Percentiles rank a stretch among this genome's conserved stretches.
Evolutionary conservation across 495 filamentous ascomycete genomes (phyloP).

Genomic region (Aspergillus cavernicola): DNA sequence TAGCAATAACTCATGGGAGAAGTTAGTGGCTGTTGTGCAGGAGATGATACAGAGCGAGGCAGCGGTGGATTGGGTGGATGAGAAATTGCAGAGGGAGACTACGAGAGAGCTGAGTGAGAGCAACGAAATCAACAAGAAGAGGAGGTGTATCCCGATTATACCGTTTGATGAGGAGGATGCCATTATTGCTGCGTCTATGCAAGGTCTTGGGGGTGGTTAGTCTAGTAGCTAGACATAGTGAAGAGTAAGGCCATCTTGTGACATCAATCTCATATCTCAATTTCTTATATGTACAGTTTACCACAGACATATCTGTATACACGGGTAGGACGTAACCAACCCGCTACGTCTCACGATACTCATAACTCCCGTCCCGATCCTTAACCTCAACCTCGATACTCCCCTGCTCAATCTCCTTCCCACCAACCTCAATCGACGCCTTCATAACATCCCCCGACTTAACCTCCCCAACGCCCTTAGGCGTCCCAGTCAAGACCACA

Average conservation of each 20-base stretch:
- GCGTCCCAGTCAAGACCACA: slow-evolving; percentile 90
- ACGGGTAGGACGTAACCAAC: no score
- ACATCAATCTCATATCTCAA: neutral
- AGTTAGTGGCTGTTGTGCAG: slow-evolving; percentile 7
- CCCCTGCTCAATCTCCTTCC: slow-evolving; percentile 81
- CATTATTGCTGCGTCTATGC: neutral
- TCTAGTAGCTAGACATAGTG: no score
- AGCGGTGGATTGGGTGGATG: neutral
- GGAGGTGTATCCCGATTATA: slow-evolving; percentile 23
- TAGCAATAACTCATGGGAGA: slow-evolving; percentile 25
- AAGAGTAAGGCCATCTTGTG: neutral
- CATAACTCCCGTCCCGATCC: slow-evolving; percentile 56
- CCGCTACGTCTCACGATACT: slow-evolving; percentile 42
- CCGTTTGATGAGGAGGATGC: slow-evolving; percentile 21
- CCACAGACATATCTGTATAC: slow-evolving; percentile 2
- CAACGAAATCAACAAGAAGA: slow-evolving; percentile 4
- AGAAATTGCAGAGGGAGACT: neutral
- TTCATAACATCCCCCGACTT: slow-evolving; percentile 84
- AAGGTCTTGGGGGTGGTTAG: neutral
- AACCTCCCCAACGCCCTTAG: slow-evolving; percentile 90
- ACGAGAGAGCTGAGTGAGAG: neutral
- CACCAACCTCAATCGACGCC: slow-evolving; percentile 75
- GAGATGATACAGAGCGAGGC: neutral
- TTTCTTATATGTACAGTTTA: neutral
- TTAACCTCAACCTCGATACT: slow-evolving; percentile 79